Evolutionary conservation across 2,329 filamentous ascomycete genomes (phyloP).

Genomic region (Byssothecium circinans): DNA sequence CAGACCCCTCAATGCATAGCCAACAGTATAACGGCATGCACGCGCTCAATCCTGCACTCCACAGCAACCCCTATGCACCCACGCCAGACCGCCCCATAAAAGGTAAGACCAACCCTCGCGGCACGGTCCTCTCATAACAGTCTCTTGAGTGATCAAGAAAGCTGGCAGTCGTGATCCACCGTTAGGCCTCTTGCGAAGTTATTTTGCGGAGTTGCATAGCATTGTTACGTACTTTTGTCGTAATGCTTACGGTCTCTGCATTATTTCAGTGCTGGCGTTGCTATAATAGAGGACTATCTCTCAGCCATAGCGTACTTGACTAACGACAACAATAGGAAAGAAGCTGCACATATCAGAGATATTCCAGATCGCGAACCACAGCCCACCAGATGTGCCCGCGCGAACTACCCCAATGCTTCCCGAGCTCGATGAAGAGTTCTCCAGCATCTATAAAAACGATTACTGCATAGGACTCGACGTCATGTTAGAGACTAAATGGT

Average conservation of each 20-base stretch:
- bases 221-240: not conserved
- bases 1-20: constrained; percentile 34
- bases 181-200: too few relatives aligned
- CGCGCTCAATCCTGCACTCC: constrained; percentile 35
- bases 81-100: constrained; percentile 27
- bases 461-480: constrained; percentile 38
- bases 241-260: too few relatives aligned
- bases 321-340: constrained; percentile 35
- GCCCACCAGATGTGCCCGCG: constrained; percentile 39
- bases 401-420: constrained; percentile 28
- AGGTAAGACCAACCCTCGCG: constrained; percentile 21
- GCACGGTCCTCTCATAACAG: too few relatives aligned
- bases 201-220: too few relatives aligned
- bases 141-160: too few relatives aligned
- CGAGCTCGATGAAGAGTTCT: constrained; percentile 38
- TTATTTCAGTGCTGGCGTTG: too few relatives aligned
- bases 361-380: constrained; percentile 39
- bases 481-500: constrained; percentile 77
- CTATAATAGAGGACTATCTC: too few relatives aligned
- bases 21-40: constrained; percentile 39
- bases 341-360: constrained; percentile 36
- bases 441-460: constrained; percentile 38
- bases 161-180: too few relatives aligned
- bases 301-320: not conserved
- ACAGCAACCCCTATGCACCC: constrained; percentile 27